Conservation (phyloP, 495 filamentous ascomycete species). For the Niebla homalea region DNA sequence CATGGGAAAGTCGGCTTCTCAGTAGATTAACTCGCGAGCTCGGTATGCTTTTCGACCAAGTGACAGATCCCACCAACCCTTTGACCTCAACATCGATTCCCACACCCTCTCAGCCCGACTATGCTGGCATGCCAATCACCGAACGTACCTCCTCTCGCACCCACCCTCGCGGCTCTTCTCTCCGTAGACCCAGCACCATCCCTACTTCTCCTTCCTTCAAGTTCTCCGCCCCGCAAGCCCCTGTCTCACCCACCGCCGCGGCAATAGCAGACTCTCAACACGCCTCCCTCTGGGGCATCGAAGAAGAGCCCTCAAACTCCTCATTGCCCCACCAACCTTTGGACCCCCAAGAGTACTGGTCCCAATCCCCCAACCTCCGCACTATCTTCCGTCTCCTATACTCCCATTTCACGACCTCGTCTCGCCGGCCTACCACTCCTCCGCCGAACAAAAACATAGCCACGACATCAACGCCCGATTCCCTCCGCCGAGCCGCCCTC, state of each 20-base stretch:
- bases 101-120: conserved; percentile 29
- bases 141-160: conserved; percentile 21
- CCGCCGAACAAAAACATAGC: conserved; percentile 16
- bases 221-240: conserved; percentile 21
- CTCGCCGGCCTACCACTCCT: conserved; percentile 19
- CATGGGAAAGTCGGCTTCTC: conserved; percentile 67
- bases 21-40: conserved; percentile 78
- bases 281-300: conserved; percentile 54
- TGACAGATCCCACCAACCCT: conserved; percentile 68
- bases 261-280: conserved; percentile 26
- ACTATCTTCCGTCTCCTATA: conserved; percentile 80
- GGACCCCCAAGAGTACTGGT: conserved; percentile 50
- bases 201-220: conserved; percentile 32
- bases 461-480: conserved; percentile 43
- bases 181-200: conserved; percentile 7
- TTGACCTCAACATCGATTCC: conserved; percentile 55
- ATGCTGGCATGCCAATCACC: conserved; percentile 39
- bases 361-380: conserved; percentile 68
- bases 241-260: conserved; percentile 15
- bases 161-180: conserved; percentile 5
- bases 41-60: conserved; percentile 65
- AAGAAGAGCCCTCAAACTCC: conserved; percentile 36
- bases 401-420: conserved; percentile 47
- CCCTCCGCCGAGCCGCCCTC: conserved; percentile 63
- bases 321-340: conserved; percentile 4